These are phyloP conservation scores for Yamadazyma sp. DNA, from an alignment of 1,139 yeast species.

Conservation along the genomic window DNA sequence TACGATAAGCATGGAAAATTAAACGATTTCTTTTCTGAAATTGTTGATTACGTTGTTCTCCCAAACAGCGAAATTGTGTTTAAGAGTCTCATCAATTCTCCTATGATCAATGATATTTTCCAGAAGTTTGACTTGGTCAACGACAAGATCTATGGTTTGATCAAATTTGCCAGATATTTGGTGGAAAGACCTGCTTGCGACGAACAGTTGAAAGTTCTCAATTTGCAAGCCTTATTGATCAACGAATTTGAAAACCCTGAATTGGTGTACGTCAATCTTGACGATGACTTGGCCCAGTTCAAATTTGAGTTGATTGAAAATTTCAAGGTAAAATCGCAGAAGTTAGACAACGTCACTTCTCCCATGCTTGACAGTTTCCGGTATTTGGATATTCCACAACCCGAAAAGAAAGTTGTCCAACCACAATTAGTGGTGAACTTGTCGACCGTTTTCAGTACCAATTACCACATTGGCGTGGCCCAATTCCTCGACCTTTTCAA, in stretches of 20 bases:
- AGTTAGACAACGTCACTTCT: slow-evolving; percentile 15
- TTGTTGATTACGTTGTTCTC: slow-evolving; percentile 14
- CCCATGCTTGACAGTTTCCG: slow-evolving; percentile 23
- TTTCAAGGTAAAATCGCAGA: slow-evolving; percentile 13
- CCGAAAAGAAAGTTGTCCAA: not conserved
- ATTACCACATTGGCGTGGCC: slow-evolving; percentile 27
- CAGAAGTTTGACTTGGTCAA: slow-evolving; percentile 27
- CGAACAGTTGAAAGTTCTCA: slow-evolving; percentile 23
- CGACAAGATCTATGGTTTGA: slow-evolving; percentile 39
- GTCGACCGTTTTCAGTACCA: slow-evolving; percentile 28
- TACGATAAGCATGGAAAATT: slow-evolving; percentile 25
- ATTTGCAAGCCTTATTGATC: slow-evolving; percentile 41
- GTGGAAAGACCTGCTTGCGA: slow-evolving; percentile 16
- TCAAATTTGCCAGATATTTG: slow-evolving; percentile 26
- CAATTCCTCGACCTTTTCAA: slow-evolving; percentile 29
- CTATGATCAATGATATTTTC: slow-evolving; percentile 29
- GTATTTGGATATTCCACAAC: slow-evolving; percentile 12
- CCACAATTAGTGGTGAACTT: slow-evolving; percentile 24
- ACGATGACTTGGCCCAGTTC: slow-evolving; percentile 32
- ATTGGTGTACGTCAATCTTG: slow-evolving; percentile 43
- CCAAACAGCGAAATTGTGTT: slow-evolving; percentile 7
- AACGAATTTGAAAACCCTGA: slow-evolving; percentile 55
- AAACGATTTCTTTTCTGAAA: slow-evolving; percentile 36
- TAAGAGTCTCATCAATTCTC: slow-evolving; percentile 26
- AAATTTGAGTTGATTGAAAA: slow-evolving; percentile 21